Evolutionary conservation across 257 asterid genomes (phyloP), one percentile per base, ranked within the genome.

Genomic region (Plantago major): DNA sequence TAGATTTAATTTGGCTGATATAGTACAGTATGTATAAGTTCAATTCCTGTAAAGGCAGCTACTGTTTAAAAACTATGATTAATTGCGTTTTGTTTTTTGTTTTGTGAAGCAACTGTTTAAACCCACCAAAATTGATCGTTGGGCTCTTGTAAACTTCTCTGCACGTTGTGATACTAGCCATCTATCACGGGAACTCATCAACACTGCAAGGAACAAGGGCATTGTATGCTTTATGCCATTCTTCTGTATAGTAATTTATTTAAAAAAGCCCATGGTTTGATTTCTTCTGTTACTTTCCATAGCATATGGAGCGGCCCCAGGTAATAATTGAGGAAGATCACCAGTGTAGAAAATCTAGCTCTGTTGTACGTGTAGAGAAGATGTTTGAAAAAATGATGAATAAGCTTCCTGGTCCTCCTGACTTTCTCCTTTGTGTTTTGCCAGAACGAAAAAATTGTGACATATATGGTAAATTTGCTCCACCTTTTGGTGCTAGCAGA

Each of bases 71-170:
- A 15, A 42, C n/a, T n/a, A 40, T 62, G 30, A 48, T 61, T 70
- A 16, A 67, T 67, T 66, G 33, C 30, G 8, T 33, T 63, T 67
- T 59, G 33, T 18, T 48, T 72, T 68, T 59, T 51, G 63, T 74
- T 48, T 74, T 56, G 46, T 72, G 77, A 67, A 92, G 99, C 81
- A 81, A 82, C 76, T 92, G 68, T 65, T 75, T 16, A 68, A 60
- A 42, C 90, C 99, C 60, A 62, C 47, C 68, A 68, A 48, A 75
- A 84, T 92, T 56, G 79, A 81, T 26, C 73, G 68, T 43, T 92
- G 99, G 99, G 84, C 96, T 60, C 76, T 92, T 63, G 93, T 92
- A 74, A 89, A 89, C 82, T 92, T 92, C 82, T 92, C 95, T 61
- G 79, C 85, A 38, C 62, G 68, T 54, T 82, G 93, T 76, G 95